Conservation (phyloP, 129 eudicot genomes). For the Dittrichia graveolens region DNA sequence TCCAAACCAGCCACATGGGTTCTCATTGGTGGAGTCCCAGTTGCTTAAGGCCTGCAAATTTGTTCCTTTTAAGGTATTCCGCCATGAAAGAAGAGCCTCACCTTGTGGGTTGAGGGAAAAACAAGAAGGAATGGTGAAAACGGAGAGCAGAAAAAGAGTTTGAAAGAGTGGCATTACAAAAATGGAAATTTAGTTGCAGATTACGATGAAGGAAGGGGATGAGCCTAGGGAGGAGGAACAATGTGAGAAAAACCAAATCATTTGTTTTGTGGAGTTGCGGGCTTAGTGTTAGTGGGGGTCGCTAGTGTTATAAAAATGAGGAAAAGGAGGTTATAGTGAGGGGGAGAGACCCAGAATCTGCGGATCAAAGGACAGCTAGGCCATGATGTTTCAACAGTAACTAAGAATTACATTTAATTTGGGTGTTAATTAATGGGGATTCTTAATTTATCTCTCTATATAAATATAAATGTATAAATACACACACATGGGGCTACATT, state of each 20-base stretch:
- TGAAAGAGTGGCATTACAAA: slow-evolving; percentile 62
- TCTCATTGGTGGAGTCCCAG: slow-evolving; percentile 61
- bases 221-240: slow-evolving; percentile 75
- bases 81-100: slow-evolving; percentile 73
- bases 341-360: slow-evolving; percentile 63
- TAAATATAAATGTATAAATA: no score
- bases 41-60: slow-evolving; percentile 42
- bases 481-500: slow-evolving; percentile 5
- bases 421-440: slow-evolving; percentile 38
- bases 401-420: slow-evolving; percentile 34
- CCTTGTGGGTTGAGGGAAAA: slow-evolving; percentile 72
- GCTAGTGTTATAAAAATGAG: slow-evolving; percentile 27
- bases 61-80: slow-evolving; percentile 53
- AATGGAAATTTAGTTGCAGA: slow-evolving; percentile 41
- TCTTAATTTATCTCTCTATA: no score
- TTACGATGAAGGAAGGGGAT: slow-evolving; percentile 58
- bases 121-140: slow-evolving; percentile 19
- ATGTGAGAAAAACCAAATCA: slow-evolving; percentile 62
- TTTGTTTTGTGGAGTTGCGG: slow-evolving; percentile 55
- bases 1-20: slow-evolving; percentile 81
- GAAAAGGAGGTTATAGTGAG: slow-evolving; percentile 31
- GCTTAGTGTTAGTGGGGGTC: slow-evolving; percentile 18
- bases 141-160: slow-evolving; percentile 23
- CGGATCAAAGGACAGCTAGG: slow-evolving; percentile 96
- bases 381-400: slow-evolving; percentile 54